These are phyloP conservation scores for Castanea sativa DNA, from an alignment of 306 rosid species.

Conservation along the genomic window DNA sequence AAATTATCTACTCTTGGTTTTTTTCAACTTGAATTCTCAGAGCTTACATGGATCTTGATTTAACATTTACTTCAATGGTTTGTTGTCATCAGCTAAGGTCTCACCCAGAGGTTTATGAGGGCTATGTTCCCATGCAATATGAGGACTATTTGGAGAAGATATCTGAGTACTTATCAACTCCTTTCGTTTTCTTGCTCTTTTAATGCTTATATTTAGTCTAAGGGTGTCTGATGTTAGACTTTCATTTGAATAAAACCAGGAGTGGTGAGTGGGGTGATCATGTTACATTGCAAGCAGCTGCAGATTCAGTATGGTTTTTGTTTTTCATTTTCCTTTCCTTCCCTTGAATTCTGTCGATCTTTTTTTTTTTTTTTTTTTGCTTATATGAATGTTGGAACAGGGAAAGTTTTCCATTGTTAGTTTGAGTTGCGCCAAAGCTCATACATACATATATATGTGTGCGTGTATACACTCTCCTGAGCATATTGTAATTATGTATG, in stretches of 20 bases:
- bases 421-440: neutral
- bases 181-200: neutral
- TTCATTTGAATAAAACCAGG: constrained; percentile 45
- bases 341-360: neutral
- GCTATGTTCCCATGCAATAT: constrained; percentile 87
- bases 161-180: constrained; percentile 48
- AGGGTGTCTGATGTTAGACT: constrained; percentile 10
- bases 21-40: constrained; percentile 12
- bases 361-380: neutral
- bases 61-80: constrained; percentile 14
- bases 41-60: constrained; percentile 26
- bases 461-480: neutral
- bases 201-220: neutral
- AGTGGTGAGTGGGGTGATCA: constrained; percentile 96
- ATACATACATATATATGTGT: neutral
- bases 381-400: neutral
- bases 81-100: constrained; percentile 58
- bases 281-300: constrained; percentile 90
- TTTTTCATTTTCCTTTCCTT: constrained; percentile 14
- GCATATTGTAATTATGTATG: neutral
- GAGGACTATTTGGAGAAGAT: constrained; percentile 68
- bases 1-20: constrained; percentile 1
- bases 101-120: constrained; percentile 75
- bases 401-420: neutral
- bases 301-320: constrained; percentile 57